Percentiles rank a stretch among this genome's conserved stretches.
Evolutionary conservation across 2,329 filamentous ascomycete genomes (phyloP).

Genomic region (Neonectria ditissima): DNA sequence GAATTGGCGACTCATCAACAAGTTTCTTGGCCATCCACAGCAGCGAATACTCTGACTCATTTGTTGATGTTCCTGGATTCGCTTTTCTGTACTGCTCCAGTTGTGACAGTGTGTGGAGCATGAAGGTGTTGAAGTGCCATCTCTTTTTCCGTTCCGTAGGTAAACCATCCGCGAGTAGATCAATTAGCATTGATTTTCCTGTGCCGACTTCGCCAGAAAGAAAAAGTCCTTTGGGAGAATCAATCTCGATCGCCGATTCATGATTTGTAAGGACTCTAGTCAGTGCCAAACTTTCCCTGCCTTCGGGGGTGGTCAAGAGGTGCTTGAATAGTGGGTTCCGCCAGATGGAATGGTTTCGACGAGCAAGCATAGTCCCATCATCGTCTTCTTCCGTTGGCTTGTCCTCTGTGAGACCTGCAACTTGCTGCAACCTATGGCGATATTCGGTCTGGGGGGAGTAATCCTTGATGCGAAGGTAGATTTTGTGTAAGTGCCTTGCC

Average conservation of each 20-base stretch:
- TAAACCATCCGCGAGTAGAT: constrained; percentile 81
- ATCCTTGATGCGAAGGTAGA: constrained; percentile 81
- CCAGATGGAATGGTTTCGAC: constrained; percentile 66
- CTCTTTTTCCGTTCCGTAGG: constrained; percentile 78
- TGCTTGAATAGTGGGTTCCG: constrained; percentile 69
- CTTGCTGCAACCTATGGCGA: constrained; percentile 70
- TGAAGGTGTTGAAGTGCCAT: constrained; percentile 90
- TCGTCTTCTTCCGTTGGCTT: constrained; percentile 47
- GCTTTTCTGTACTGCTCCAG: constrained; percentile 73
- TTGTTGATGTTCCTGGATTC: constrained; percentile 30
- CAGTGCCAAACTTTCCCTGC: constrained; percentile 71
- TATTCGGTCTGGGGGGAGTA: constrained; percentile 81
- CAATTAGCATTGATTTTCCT: constrained; percentile 87
- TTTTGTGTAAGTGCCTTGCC: constrained; percentile 80
- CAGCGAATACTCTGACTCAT: constrained; percentile 70
- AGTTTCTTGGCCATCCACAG: constrained; percentile 81
- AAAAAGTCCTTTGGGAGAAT: constrained; percentile 80
- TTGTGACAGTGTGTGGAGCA: constrained; percentile 80
- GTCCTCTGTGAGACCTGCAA: constrained; percentile 61
- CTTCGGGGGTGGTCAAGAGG: constrained; percentile 68
- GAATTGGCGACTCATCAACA: constrained; percentile 77
- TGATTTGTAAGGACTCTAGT: constrained; percentile 77
- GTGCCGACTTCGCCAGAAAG: constrained; percentile 86
- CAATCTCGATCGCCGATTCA: constrained; percentile 76
- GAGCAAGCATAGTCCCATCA: constrained; percentile 57